These are phyloP conservation scores for Detonula confervacea DNA, from an alignment of 352 stramenopile species.

Conservation along the genomic window DNA sequence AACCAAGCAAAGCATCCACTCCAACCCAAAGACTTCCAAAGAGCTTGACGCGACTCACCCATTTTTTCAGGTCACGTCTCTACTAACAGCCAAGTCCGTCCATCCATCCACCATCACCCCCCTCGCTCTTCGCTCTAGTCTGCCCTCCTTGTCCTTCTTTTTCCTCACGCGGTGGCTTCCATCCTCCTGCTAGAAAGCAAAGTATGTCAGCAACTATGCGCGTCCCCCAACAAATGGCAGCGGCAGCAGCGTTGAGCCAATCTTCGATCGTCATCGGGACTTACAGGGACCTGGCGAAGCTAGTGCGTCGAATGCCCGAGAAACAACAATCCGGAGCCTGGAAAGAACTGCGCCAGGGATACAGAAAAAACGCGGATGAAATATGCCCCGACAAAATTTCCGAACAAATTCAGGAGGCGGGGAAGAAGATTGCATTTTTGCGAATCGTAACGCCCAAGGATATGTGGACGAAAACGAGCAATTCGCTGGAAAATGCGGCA, in stretches of 20 bases:
- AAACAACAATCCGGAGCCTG: slow-evolving; percentile 50
- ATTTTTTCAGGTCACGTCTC: too few relatives aligned
- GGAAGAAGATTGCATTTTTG: slow-evolving; percentile 73
- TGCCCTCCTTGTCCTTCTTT: too few relatives aligned
- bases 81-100: too few relatives aligned
- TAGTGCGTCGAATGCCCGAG: slow-evolving; percentile 60
- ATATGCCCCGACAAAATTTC: slow-evolving; percentile 50
- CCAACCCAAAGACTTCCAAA: too few relatives aligned
- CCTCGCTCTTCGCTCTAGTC: too few relatives aligned
- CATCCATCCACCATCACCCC: too few relatives aligned
- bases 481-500: neutral
- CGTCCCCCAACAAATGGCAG: too few relatives aligned
- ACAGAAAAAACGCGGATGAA: slow-evolving; percentile 48
- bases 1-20: too few relatives aligned
- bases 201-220: too few relatives aligned
- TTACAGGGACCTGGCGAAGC: slow-evolving; percentile 60
- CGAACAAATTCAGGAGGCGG: slow-evolving; percentile 61
- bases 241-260: slow-evolving; percentile 12
- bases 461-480: slow-evolving; percentile 17
- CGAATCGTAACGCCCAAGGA: slow-evolving; percentile 69
- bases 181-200: too few relatives aligned
- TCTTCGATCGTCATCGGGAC: slow-evolving; percentile 51
- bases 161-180: too few relatives aligned
- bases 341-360: slow-evolving; percentile 59
- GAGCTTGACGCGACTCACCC: too few relatives aligned